phyloP scores from a whole-genome alignment of 306 rosid genomes.

The peach (Prunus persica) region DNA sequence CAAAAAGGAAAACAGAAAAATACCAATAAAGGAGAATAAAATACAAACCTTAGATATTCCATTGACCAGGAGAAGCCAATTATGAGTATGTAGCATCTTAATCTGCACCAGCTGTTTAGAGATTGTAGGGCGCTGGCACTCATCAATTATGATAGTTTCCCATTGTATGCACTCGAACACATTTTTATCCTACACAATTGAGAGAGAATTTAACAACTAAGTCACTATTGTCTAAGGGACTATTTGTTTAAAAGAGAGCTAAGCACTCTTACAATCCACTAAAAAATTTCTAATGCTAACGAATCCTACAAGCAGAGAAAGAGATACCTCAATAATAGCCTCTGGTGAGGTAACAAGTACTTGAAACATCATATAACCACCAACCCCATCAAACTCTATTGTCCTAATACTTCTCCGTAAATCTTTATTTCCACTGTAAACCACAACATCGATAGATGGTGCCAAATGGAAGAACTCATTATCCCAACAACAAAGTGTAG shows the following conservation, averaged over 20 bases:
- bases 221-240: background rate
- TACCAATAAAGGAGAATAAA: conserved; percentile 13
- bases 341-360: conserved; percentile 53
- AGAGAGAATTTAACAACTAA: background rate
- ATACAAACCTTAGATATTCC: conserved; percentile 55
- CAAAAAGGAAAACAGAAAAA: conserved; percentile 5
- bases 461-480: conserved; percentile 42
- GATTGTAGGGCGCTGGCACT: conserved; percentile 38
- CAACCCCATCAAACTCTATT: conserved; percentile 47
- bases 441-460: conserved; percentile 46
- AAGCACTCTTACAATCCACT: background rate
- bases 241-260: background rate
- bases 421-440: conserved; percentile 55
- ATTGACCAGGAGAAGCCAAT: conserved; percentile 49
- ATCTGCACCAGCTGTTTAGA: conserved; percentile 39
- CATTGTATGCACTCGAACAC: conserved; percentile 43
- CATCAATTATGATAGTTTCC: conserved; percentile 62
- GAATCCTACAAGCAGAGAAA: conserved; percentile 15
- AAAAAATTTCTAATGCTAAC: background rate
- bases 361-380: conserved; percentile 39
- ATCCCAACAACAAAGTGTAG: conserved; percentile 53
- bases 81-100: conserved; percentile 38
- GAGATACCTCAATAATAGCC: conserved; percentile 46
- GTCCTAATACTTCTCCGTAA: conserved; percentile 41
- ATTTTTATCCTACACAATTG: conserved; percentile 49